Evolutionary conservation across 371 early-diverging fungal genomes (phyloP).

Genomic region (Rhizopus stolonifer): DNA sequence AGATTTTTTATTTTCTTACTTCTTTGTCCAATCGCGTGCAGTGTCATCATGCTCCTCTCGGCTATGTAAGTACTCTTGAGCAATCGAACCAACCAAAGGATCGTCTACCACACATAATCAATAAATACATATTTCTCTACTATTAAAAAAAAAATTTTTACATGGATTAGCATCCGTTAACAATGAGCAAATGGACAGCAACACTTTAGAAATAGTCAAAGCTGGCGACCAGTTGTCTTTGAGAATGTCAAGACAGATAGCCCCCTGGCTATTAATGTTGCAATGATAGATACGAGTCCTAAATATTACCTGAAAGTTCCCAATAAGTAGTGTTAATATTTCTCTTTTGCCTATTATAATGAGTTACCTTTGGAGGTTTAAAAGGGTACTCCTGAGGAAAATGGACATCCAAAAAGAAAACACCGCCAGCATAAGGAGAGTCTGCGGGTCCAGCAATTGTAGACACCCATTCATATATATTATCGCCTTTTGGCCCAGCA

Average conservation of each 20-base stretch:
- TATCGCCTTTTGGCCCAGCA: slow-evolving; percentile 97
- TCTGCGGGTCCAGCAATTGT: slow-evolving; percentile 90
- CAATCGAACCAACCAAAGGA: slow-evolving; percentile 92
- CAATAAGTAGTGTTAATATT: neutral
- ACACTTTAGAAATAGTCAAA: slow-evolving; percentile 95
- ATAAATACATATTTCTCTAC: neutral
- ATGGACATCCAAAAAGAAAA: slow-evolving; percentile 97
- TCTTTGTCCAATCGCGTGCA: slow-evolving; percentile 91
- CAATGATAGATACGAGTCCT: slow-evolving; percentile 98
- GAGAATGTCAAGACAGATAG: slow-evolving; percentile 97
- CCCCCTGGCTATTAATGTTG: slow-evolving; percentile 98
- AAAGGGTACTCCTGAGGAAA: slow-evolving; percentile 99
- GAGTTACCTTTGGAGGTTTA: slow-evolving; percentile 93
- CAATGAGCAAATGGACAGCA: slow-evolving; percentile 96
- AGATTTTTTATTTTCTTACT: too few species aligned
- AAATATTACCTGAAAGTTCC: slow-evolving; percentile 75
- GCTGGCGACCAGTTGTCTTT: slow-evolving; percentile 99
- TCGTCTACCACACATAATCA: slow-evolving; percentile 61
- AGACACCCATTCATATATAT: slow-evolving; percentile 94
- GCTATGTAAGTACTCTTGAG: slow-evolving; percentile 84
- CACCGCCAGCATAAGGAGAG: slow-evolving; percentile 82
- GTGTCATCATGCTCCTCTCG: slow-evolving; percentile 87
- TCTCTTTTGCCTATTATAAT: neutral
- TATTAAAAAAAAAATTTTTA: slow-evolving; percentile 20
- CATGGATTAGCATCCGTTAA: slow-evolving; percentile 98